phyloP scores from a whole-genome alignment of 257 asterid genomes.

The Agastache rugosa region DNA sequence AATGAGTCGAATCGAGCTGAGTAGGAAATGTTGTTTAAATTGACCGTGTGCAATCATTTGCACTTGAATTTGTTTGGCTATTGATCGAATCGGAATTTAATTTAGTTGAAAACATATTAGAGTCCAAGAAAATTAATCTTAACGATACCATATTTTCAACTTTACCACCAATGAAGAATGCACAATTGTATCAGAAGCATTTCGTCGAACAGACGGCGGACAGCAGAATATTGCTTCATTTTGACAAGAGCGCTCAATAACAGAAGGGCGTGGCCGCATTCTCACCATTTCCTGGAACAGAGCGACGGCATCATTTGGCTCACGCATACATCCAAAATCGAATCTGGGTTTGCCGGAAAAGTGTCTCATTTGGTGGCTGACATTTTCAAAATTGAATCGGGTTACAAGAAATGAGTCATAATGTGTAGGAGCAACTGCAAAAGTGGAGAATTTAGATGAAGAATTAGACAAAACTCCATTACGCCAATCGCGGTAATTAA shows the following conservation, averaged over 20 bases:
- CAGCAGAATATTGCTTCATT: not conserved
- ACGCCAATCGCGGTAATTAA: no score
- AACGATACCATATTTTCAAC: no score
- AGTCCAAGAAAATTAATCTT: no score
- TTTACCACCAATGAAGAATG: no score
- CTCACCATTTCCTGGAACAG: not conserved
- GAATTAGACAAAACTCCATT: not conserved
- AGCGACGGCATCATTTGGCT: not conserved
- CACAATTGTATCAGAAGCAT: not conserved
- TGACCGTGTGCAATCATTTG: no score
- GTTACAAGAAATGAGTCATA: not conserved
- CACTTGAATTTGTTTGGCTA: no score
- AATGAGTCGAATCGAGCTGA: not conserved
- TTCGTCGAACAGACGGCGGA: not conserved
- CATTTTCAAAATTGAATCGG: not conserved
- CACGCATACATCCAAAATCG: not conserved
- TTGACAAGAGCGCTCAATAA: not conserved
- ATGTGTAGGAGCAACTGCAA: not conserved
- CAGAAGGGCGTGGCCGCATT: not conserved
- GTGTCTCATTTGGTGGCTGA: not conserved
- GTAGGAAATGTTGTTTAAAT: not conserved
- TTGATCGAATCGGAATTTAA: no score
- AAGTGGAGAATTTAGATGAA: not conserved
- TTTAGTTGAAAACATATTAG: no score
- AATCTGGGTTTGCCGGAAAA: not conserved